These are phyloP conservation scores for Leccinum subtestaceum DNA, from an alignment of 768 basidiomycete species.

Conservation along the genomic window DNA sequence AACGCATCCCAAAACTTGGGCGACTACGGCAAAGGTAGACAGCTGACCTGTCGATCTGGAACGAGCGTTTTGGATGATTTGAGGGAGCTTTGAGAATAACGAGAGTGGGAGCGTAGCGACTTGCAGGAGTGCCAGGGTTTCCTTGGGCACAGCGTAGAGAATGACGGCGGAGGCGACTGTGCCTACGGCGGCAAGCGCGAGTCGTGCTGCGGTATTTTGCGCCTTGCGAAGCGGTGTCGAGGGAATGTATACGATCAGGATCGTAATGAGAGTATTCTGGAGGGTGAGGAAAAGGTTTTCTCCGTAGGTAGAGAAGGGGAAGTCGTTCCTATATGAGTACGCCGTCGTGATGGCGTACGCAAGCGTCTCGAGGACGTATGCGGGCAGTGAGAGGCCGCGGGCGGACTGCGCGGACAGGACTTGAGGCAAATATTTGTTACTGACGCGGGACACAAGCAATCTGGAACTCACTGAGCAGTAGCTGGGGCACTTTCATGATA, in stretches of 20 bases:
- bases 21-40: conserved; percentile 86
- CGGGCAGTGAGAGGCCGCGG: conserved; percentile 80
- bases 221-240: conserved; percentile 25
- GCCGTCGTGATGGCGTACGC: conserved; percentile 86
- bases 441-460: background rate
- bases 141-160: conserved; percentile 48
- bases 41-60: conserved; percentile 87
- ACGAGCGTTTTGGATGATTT: conserved; percentile 80
- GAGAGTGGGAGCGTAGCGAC: conserved; percentile 86
- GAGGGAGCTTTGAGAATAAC: conserved; percentile 90
- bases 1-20: conserved; percentile 85
- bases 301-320: conserved; percentile 97
- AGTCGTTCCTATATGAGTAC: conserved; percentile 81
- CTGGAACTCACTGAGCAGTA: conserved; percentile 66
- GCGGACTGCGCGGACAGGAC: conserved; percentile 75
- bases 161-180: conserved; percentile 36
- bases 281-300: conserved; percentile 93
- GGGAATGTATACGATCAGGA: conserved; percentile 77
- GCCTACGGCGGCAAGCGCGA: conserved; percentile 32
- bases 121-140: conserved; percentile 68
- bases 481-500: conserved; percentile 95
- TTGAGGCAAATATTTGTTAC: conserved; percentile 26
- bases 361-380: conserved; percentile 88
- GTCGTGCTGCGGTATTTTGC: conserved; percentile 29
- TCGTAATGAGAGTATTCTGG: conserved; percentile 85